Percentiles rank a stretch among this genome's conserved stretches.
Conservation (phyloP, 108 stramenopile species). For the Pelagomonas calceolata region DNA sequence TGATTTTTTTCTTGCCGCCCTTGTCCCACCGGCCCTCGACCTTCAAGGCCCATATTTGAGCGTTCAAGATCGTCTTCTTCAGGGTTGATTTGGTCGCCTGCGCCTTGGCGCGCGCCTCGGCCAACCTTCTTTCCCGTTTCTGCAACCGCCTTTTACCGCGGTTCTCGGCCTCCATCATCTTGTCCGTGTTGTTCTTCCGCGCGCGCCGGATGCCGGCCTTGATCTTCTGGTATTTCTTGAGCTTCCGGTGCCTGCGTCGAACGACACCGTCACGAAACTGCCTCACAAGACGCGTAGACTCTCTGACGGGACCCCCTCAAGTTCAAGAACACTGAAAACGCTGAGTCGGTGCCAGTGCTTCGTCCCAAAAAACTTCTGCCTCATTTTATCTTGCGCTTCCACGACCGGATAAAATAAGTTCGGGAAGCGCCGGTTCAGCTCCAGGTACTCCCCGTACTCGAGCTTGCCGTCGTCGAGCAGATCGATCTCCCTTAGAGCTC, state of each 20-base stretch:
- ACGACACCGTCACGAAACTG: no score
- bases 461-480: not conserved
- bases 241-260: no score
- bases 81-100: not conserved
- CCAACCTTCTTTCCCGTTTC: not conserved
- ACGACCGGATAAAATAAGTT: slow-evolving; percentile 14
- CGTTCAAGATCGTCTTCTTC: not conserved
- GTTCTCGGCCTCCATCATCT: not conserved
- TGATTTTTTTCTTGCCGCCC: not conserved
- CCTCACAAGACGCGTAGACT: no score
- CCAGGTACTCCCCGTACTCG: not conserved
- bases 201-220: not conserved
- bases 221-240: slow-evolving; percentile 6
- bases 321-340: no score
- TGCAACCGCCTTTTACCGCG: not conserved
- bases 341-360: slow-evolving; percentile 8
- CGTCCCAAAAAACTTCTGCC: slow-evolving; percentile 7
- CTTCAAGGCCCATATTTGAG: not conserved
- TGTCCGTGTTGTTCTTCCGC: slow-evolving; percentile 8
- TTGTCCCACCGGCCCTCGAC: not conserved
- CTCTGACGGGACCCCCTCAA: no score
- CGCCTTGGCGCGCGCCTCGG: not conserved
- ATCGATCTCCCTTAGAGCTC: slow-evolving; percentile 12
- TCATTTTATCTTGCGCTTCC: not conserved
- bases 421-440: slow-evolving; percentile 4